phyloP scores from a whole-genome alignment of 2,329 filamentous ascomycete species.

The Phoma sp. region DNA sequence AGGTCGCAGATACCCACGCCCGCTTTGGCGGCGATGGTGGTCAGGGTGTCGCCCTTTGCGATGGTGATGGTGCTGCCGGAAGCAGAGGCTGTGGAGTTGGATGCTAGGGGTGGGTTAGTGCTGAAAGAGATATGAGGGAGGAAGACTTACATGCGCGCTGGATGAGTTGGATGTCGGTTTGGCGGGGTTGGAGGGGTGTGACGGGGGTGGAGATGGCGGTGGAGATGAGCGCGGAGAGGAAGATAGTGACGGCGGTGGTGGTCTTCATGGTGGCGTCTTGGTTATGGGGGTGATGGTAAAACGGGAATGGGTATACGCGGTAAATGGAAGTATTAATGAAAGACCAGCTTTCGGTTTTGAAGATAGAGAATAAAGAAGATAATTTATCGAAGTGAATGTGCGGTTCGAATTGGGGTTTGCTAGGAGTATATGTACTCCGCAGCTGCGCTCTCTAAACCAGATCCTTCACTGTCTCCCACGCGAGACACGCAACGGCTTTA shows the following conservation, averaged over 20 bases:
- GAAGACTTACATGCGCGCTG: slow-evolving; percentile 1
- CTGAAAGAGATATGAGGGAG: no score
- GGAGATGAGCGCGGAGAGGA: slow-evolving; percentile 4
- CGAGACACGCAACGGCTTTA: neutral
- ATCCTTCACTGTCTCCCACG: neutral
- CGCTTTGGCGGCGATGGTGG: slow-evolving; percentile 3
- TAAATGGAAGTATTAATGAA: neutral
- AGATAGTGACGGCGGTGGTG: neutral
- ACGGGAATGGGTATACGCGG: neutral
- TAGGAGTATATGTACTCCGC: neutral
- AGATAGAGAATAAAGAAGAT: no score
- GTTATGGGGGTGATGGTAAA: neutral
- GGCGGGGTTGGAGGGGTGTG: slow-evolving; percentile 9
- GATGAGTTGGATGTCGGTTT: slow-evolving; percentile 1
- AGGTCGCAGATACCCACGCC: slow-evolving; percentile 19
- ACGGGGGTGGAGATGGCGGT: slow-evolving; percentile 28
- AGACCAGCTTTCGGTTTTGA: neutral
- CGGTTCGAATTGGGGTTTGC: no score
- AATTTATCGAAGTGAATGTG: neutral
- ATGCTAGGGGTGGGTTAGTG: neutral
- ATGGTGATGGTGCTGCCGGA: neutral
- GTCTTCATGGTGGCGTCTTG: slow-evolving; percentile 5
- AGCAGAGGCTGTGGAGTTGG: neutral
- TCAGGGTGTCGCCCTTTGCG: slow-evolving; percentile 12
- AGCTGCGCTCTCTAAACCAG: neutral